phyloP scores from a whole-genome alignment of 148 eudicot genomes.

The Heliosperma pusillum region DNA sequence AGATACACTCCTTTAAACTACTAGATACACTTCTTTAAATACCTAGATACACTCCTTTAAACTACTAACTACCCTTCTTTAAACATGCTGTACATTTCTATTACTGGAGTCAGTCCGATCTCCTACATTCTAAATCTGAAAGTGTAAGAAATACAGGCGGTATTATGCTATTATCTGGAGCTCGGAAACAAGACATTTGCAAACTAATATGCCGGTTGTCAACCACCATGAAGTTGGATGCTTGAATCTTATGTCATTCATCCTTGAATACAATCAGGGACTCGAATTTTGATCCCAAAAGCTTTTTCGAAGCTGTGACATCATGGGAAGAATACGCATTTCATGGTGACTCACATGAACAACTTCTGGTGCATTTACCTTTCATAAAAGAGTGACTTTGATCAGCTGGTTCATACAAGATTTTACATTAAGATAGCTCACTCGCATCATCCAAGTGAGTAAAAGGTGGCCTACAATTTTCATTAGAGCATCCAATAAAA shows the following conservation, averaged over 20 bases:
- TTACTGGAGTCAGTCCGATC: slow-evolving; percentile 46
- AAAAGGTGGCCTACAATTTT: no score
- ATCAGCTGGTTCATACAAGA: no score
- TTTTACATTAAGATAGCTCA: no score
- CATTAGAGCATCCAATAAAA: no score
- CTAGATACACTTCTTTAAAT: no score
- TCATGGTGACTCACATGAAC: slow-evolving; percentile 39
- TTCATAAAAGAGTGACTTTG: slow-evolving; percentile 54
- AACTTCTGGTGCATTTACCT: slow-evolving; percentile 49
- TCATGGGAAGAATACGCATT: slow-evolving; percentile 59
- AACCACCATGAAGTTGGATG: slow-evolving; percentile 38
- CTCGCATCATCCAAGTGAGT: no score
- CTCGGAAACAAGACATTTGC: slow-evolving; percentile 31
- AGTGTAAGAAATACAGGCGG: slow-evolving; percentile 13
- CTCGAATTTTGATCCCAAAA: slow-evolving; percentile 36
- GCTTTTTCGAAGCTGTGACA: slow-evolving; percentile 45
- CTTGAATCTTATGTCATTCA: slow-evolving; percentile 25
- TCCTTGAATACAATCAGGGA: slow-evolving; percentile 2
- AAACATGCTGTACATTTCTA: slow-evolving; percentile 77
- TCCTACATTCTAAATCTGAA: slow-evolving; percentile 26
- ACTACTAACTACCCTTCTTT: slow-evolving; percentile 4
- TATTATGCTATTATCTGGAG: slow-evolving; percentile 38
- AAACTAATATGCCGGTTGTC: slow-evolving; percentile 34
- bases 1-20: no score
- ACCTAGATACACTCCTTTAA: no score